A percentile compares a stretch with the other conserved stretches of the same genome.
Evolutionary conservation across 768 basidiomycete genomes (phyloP).

Genomic region (Rubroboletus satanas): DNA sequence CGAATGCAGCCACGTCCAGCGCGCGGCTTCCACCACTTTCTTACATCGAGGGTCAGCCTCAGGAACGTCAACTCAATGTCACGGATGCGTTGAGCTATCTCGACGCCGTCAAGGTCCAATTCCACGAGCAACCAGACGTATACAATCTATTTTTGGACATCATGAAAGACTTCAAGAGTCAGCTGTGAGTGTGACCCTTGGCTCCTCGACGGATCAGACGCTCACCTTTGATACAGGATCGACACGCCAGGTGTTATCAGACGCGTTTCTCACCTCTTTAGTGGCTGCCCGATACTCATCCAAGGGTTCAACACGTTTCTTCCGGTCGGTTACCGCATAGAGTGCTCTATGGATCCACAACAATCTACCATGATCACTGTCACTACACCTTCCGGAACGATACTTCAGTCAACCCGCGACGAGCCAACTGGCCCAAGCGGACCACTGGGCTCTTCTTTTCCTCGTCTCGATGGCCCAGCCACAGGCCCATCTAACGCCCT

Average conservation of each 20-base stretch:
- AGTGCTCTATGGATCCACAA: constrained; percentile 64
- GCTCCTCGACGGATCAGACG: neutral
- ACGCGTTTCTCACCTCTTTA: constrained; percentile 90
- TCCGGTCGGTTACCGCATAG: constrained; percentile 91
- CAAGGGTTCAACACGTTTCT: constrained; percentile 99
- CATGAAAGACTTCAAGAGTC: constrained; percentile 75
- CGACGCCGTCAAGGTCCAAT: constrained; percentile 61
- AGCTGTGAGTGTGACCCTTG: constrained; percentile 38
- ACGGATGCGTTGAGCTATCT: constrained; percentile 61
- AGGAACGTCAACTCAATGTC: constrained; percentile 52
- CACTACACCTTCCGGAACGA: constrained; percentile 69
- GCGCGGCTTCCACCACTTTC: constrained; percentile 21
- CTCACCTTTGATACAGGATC: constrained; percentile 52
- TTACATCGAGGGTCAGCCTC: constrained; percentile 24
- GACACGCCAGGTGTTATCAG: constrained; percentile 97
- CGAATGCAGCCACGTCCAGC: neutral
- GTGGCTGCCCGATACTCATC: constrained; percentile 84
- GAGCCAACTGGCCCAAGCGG: constrained; percentile 38
- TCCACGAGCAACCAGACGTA: constrained; percentile 55
- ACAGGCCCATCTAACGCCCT: constrained; percentile 5
- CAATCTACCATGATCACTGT: constrained; percentile 69
- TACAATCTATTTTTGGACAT: constrained; percentile 65
- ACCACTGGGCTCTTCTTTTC: constrained; percentile 37
- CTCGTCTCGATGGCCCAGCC: constrained; percentile 17
- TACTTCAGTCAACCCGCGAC: constrained; percentile 50